A percentile compares a stretch with the other conserved stretches of the same genome.
phyloP scores from a whole-genome alignment of 371 early-diverging fungal species.

The Mucor plumbeus region DNA sequence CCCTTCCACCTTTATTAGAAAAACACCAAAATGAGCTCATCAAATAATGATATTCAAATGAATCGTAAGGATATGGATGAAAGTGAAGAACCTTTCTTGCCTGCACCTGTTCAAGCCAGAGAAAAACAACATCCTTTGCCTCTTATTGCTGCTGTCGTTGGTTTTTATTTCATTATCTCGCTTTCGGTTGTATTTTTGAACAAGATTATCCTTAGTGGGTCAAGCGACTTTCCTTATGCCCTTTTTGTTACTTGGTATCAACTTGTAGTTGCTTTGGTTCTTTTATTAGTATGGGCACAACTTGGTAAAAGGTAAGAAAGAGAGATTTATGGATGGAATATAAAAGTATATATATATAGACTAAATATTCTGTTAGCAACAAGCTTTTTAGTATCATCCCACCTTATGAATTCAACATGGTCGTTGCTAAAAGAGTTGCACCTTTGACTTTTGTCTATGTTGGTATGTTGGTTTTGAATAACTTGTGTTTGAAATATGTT shows the following conservation, averaged over 20 bases:
- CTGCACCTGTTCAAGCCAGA: slow-evolving; percentile 54
- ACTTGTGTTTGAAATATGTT: slow-evolving; percentile 71
- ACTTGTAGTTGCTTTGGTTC: slow-evolving; percentile 65
- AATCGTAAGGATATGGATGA: slow-evolving; percentile 44
- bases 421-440: slow-evolving; percentile 61
- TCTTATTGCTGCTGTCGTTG: slow-evolving; percentile 62
- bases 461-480: slow-evolving; percentile 74
- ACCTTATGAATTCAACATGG: slow-evolving; percentile 68
- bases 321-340: neutral
- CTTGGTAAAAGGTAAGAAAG: slow-evolving; percentile 62
- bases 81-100: slow-evolving; percentile 60
- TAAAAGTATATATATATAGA: neutral
- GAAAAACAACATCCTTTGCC: slow-evolving; percentile 55
- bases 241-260: slow-evolving; percentile 76
- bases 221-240: slow-evolving; percentile 70
- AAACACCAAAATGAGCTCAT: slow-evolving; percentile 17
- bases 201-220: slow-evolving; percentile 72
- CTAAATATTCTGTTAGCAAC: slow-evolving; percentile 34
- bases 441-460: slow-evolving; percentile 76
- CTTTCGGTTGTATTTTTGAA: slow-evolving; percentile 79
- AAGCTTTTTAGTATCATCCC: slow-evolving; percentile 69
- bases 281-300: slow-evolving; percentile 65
- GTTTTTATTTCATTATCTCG: slow-evolving; percentile 73
- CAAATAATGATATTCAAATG: slow-evolving; percentile 42
- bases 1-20: neutral